These are phyloP conservation scores for Globisporangium rhizosaccharum DNA, from an alignment of 352 stramenopile genomes.

Conservation along the genomic window DNA sequence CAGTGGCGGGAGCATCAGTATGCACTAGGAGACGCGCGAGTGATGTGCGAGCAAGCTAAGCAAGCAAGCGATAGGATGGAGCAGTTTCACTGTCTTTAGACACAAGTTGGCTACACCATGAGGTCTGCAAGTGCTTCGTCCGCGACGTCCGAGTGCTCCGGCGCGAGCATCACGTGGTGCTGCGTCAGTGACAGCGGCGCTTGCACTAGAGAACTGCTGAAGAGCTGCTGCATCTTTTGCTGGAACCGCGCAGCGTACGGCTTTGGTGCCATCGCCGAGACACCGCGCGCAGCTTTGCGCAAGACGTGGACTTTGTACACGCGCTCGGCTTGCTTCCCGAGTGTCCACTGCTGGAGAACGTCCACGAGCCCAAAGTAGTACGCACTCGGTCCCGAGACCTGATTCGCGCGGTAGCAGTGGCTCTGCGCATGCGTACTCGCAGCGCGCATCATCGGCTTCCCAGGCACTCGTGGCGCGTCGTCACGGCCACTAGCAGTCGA, in stretches of 20 bases:
- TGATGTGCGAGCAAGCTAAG: too few relatives aligned
- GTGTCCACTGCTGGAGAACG: conserved; percentile 86
- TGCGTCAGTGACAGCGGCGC: conserved; percentile 5
- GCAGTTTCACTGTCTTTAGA: too few relatives aligned
- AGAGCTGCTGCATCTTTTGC: conserved; percentile 81
- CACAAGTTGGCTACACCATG: neutral
- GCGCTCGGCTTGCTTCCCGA: conserved; percentile 71
- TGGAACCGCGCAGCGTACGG: conserved; percentile 76
- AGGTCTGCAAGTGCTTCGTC: neutral
- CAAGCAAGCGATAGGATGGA: too few relatives aligned
- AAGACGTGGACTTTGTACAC: conserved; percentile 83
- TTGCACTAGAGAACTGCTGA: conserved; percentile 39
- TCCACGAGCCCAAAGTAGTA: conserved; percentile 91
- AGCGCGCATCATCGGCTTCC: too few relatives aligned
- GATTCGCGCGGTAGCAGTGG: conserved; percentile 65
- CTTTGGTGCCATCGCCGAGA: conserved; percentile 69
- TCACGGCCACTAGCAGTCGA: conserved; percentile 9
- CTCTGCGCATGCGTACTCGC: conserved; percentile 2
- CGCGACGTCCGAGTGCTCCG: conserved; percentile 21
- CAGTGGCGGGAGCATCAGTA: conserved; percentile 35
- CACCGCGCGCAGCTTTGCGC: conserved; percentile 55
- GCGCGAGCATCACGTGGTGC: conserved; percentile 27
- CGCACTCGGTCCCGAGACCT: conserved; percentile 76
- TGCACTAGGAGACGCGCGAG: too few relatives aligned
- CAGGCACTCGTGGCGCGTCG: neutral